Conservation (phyloP, 2,329 filamentous ascomycete species). For the Pseudogymnoascus sp. region DNA sequence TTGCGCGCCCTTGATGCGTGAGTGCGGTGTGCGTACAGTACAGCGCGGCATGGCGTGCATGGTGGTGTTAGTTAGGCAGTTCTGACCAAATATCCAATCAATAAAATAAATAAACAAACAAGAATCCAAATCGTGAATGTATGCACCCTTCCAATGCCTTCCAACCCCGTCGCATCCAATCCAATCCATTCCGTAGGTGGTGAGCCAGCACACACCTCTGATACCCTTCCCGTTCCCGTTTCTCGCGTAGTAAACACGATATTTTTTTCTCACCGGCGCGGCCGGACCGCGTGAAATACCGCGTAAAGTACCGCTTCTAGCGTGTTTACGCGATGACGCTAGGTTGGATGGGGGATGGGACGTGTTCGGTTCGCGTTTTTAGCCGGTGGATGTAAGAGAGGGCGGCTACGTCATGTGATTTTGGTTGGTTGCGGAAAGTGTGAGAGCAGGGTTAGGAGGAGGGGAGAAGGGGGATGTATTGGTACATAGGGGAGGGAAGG, state of each 20-base stretch:
- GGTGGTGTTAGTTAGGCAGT: not conserved
- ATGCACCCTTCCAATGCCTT: too few relatives aligned
- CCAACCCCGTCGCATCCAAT: too few relatives aligned
- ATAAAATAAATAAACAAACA: not conserved
- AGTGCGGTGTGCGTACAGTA: not conserved
- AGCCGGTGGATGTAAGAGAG: not conserved
- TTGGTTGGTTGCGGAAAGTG: not conserved
- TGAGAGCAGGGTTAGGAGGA: not conserved
- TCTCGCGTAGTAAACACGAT: not conserved
- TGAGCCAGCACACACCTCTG: too few relatives aligned
- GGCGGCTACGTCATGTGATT: not conserved
- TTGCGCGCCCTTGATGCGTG: not conserved
- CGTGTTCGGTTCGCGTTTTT: not conserved
- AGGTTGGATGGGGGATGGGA: not conserved
- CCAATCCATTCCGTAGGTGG: too few relatives aligned
- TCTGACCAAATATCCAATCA: not conserved
- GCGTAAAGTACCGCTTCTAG: not conserved
- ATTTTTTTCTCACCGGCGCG: not conserved
- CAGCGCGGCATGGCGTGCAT: not conserved
- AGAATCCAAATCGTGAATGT: too few relatives aligned
- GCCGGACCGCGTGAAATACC: not conserved
- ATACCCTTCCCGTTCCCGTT: too few relatives aligned
- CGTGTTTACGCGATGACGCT: not conserved
- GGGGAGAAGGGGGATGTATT: not conserved
- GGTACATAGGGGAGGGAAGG: not conserved